Conservation (phyloP, 495 filamentous ascomycete genomes). For the Penicillium mononematosum region DNA sequence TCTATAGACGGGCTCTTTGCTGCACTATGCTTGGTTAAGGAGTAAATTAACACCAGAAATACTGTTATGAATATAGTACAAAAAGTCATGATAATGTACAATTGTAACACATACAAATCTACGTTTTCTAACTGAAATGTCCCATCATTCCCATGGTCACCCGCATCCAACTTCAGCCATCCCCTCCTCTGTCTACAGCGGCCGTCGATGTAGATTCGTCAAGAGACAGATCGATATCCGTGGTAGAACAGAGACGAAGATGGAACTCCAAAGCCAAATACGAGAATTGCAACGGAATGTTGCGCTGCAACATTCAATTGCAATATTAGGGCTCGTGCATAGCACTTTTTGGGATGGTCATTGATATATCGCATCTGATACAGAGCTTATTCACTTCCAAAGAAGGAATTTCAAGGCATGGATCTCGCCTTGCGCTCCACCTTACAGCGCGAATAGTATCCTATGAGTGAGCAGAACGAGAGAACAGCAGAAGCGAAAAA, state of each 20-base stretch:
- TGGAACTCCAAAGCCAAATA: constrained; percentile 15
- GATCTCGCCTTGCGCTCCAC: constrained; percentile 58
- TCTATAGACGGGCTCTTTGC: constrained; percentile 13
- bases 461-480: constrained; percentile 9
- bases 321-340: constrained; percentile 11
- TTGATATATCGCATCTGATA: constrained; percentile 60
- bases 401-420: constrained; percentile 54
- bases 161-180: constrained; percentile 14
- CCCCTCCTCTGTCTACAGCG: constrained; percentile 11
- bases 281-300: constrained; percentile 14
- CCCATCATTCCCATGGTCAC: constrained; percentile 23
- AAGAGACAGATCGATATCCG: constrained; percentile 27
- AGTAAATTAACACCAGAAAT: background rate
- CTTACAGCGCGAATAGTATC: constrained; percentile 49
- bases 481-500: constrained; percentile 9
- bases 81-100: background rate
- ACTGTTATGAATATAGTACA: background rate
- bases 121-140: constrained; percentile 17
- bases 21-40: background rate
- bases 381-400: constrained; percentile 51
- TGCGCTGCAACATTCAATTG: constrained; percentile 8
- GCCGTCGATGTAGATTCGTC: constrained; percentile 27
- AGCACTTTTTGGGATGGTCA: constrained; percentile 20
- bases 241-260: constrained; percentile 8
- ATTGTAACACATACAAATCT: background rate